Evolutionary conservation across 2,329 filamentous ascomycete genomes (phyloP), one percentile per base, ranked within the genome.

Genomic region (Xylaria sp.): DNA sequence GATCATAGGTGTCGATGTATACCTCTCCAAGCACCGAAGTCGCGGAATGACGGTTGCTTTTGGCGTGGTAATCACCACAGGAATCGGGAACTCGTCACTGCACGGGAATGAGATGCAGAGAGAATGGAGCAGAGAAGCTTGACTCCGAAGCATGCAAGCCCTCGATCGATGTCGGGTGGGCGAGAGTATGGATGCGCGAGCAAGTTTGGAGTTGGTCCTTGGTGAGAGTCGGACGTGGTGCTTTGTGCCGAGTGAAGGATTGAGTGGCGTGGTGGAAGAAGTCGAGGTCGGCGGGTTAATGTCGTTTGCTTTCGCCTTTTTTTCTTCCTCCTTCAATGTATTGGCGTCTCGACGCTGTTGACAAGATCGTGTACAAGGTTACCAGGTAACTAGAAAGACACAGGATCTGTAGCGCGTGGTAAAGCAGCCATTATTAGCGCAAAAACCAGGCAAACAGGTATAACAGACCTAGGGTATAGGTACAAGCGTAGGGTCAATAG

Each of bases 181-280:
- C 49, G 58, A 30, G 23, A 30, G 23, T 30, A 30, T 16, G 16
- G 16, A 16, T 39, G 60, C 56, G 49, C 5, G 42, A 46, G 42
- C 49, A 57, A 56, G 50, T 57, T 10, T 61, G 55, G 63, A 47
- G 65, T 52, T 61, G 63, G 62, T 55, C 19, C 39, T 13, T 10
- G 23, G 23, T 30, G 49, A 18, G 18, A 37, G n/a, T 44, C 42
- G 11, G 44, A 51, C 42, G 53, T 52, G 10, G 44, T 46, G 18
- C n/a, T 55, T 52, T 55, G 49, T 13, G 50, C 30, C 16, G 58
- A n/a, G 37, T 35, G 55, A 42, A 48, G 59, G 60, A 13, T 65
- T 51, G 49, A 56, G 61, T 37, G 59, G 58, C 18, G 49, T 51
- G 59, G 53, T 37, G 44, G 30, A 18, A 47, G 19, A 49, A 63